These are phyloP conservation scores for Gastrolobium bilobum DNA, from an alignment of 306 rosid genomes.

Conservation along the genomic window DNA sequence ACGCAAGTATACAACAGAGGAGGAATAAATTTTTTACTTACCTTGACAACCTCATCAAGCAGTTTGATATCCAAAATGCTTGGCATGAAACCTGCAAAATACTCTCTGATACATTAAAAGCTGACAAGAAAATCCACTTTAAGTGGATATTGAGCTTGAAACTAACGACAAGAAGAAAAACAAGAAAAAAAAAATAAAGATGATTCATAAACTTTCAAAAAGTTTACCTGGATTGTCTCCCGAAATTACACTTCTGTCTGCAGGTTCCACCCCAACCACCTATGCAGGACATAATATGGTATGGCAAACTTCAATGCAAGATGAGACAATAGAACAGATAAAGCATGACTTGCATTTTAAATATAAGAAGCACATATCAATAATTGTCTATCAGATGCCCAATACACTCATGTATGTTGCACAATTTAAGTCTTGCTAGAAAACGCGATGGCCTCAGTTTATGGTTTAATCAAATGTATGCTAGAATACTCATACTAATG, in stretches of 20 bases:
- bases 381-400: conserved; percentile 20
- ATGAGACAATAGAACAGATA: conserved; percentile 31
- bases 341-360: conserved; percentile 37
- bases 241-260: conserved; percentile 79
- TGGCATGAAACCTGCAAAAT: conserved; percentile 80
- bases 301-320: conserved; percentile 10
- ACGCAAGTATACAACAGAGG: conserved; percentile 16
- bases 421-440: conserved; percentile 11
- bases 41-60: conserved; percentile 98
- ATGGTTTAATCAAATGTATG: conserved; percentile 40
- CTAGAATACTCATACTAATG: conserved; percentile 22
- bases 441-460: conserved; percentile 13
- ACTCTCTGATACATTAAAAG: conserved; percentile 38
- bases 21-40: conserved; percentile 46
- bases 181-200: neutral
- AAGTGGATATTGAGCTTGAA: conserved; percentile 41
- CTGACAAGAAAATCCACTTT: conserved; percentile 26
- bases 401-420: conserved; percentile 1
- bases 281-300: conserved; percentile 48
- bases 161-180: conserved; percentile 10
- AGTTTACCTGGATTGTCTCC: conserved; percentile 82
- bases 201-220: conserved; percentile 26
- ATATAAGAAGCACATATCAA: conserved; percentile 31
- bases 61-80: conserved; percentile 84
- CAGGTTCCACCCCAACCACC: conserved; percentile 98